Base-by-base conservation (phyloP, 306 rosid species). In the Sesbania bispinosa region DNA sequence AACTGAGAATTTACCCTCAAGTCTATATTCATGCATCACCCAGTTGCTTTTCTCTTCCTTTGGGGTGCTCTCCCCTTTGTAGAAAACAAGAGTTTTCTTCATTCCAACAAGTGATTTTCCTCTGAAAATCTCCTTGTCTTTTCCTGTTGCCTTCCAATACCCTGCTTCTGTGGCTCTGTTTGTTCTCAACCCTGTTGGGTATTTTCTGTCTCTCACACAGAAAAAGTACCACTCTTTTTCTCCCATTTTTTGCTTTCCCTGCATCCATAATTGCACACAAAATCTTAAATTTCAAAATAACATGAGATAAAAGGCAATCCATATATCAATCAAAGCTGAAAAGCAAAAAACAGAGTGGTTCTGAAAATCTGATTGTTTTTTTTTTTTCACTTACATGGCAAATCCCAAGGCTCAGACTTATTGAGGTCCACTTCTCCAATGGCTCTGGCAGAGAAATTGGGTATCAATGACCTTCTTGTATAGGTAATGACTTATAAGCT, bases 181-280 rank as follows among this genome's bases (percentile, higher is more conserved):
- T 1, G 99, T 95, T 57, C 99, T 86, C 78, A 89, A 76, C 2
- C 99, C 99, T 11, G 97, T 95, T 54, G 99, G 99, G 83, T 95
- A 95, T 73, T 95, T 95, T 74, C 96, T 74, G 73, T 95, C 99
- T 15, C 96, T 85, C 24, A 88, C 85, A n/a, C 99, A 95, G 86
- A 95, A 95, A 41, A 95, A 95, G 84, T 95, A 95, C 97, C 97
- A 95, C 32, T 95, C 96, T 3, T 87, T 88, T 11, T 89, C 99
- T 57, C 97, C 99, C 99, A 91, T 89, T 82, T n/a, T 95, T 95
- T 2, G 99, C 99, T 83, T 89, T 88, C 84, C 82, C 97, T 95
- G 21, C 10, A 66, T 53, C 33, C 60, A 26, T 70, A 73, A 41
- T 32, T 7, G 7, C 15, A 30, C 2, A 42, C 0, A 6, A 55